Conservation (phyloP, 2,329 filamentous ascomycete genomes). For the Colletotrichum sp. region DNA sequence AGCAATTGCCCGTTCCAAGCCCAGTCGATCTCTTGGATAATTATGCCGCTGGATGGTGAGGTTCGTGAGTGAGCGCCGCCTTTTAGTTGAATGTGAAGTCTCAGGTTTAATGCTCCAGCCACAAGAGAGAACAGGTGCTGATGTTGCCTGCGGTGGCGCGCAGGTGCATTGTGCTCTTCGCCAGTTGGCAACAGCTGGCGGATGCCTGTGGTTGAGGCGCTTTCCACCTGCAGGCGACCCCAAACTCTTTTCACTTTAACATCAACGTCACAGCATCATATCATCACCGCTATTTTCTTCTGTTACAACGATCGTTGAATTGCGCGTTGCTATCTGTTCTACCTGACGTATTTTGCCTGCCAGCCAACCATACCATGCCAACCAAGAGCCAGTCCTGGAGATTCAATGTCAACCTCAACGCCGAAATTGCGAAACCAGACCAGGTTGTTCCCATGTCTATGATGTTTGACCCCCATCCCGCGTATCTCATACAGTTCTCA, state of each 20-base stretch:
- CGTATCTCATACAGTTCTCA: conserved; percentile 14
- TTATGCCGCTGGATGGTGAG: not conserved
- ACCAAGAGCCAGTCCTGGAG: conserved; percentile 15
- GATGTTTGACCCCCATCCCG: not conserved
- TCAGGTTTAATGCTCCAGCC: conserved; percentile 5
- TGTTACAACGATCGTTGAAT: conserved; percentile 1
- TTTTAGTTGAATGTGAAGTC: conserved; percentile 6
- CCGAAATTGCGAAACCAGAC: conserved; percentile 12
- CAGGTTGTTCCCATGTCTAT: not conserved
- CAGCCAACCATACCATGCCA: not conserved
- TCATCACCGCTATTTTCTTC: not conserved
- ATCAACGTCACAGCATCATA: not conserved
- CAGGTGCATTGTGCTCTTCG: not conserved
- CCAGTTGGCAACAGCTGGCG: not conserved
- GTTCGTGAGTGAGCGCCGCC: not conserved
- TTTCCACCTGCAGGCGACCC: not conserved
- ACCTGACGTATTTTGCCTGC: not conserved
- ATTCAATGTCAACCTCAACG: conserved; percentile 11
- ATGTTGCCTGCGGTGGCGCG: conserved; percentile 12
- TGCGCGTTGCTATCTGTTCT: conserved; percentile 2
- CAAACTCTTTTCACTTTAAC: not conserved
- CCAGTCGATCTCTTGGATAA: not conserved
- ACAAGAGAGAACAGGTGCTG: not conserved
- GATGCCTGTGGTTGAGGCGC: not conserved
- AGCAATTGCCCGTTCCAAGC: not conserved